Evolutionary conservation across 2,329 filamentous ascomycete species (phyloP), one percentile per base, ranked within the genome.

Genomic region (Scedosporium aurantiacum): DNA sequence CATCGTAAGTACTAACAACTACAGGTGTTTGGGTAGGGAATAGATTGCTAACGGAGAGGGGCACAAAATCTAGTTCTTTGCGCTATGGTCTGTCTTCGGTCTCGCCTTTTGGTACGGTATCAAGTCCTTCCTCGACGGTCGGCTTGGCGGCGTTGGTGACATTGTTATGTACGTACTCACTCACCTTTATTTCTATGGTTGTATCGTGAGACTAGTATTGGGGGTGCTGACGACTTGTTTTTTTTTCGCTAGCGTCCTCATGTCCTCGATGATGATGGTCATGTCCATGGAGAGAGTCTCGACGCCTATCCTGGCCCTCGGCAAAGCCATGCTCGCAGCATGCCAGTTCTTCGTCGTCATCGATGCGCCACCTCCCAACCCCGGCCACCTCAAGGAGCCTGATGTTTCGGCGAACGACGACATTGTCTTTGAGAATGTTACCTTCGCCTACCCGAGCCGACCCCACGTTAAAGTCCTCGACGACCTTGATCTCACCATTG

Each of bases 361-460:
- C 58, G 78, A 81, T 61, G 78, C 78, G 1, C 78, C 78, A 0
- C 67, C 68, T 16, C 75, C 74, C 1, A 63, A 66, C 1, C 71
- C 69, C 25, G 74, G 75, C 1, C 68, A 70, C 6, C 63, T 76
- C 28, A 72, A 68, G 58, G 70, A 69, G 1, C 72, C 74, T 2
- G 71, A 76, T 2, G 71, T 76, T 1, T 70, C 72, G 5, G 71
- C 75, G 5, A 70, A 67, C 4, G 66, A 76, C 2, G 73, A 77
- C 57, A 75, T 77, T 55, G 65, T 73, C n/a, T 82, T 91, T 50
- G 73, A 82, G 10, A 76, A 83, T 47, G 81, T 91, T 12, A 81
- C 79, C n/a, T 91, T 92, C 67, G 82, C 87, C 2, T 92, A 92
- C 67, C 89, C 89, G 0, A 84, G 76, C 60, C 78, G 87, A 10